Evolutionary conservation across 78 protist species (phyloP).

Genomic region (Diacronema lutheri): DNA sequence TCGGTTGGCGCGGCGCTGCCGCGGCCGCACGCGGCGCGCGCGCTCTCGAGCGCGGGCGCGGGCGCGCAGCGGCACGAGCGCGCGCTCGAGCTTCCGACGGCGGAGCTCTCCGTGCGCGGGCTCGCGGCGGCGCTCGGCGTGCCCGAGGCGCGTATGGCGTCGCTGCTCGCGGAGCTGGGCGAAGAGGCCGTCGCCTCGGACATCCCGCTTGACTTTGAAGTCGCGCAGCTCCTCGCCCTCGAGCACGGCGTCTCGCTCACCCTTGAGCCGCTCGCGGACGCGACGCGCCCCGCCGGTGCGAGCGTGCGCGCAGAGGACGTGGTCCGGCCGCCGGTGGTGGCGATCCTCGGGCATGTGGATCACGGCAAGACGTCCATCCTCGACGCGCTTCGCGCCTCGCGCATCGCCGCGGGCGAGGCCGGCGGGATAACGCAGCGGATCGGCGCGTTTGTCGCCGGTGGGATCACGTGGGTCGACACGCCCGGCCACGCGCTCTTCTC

Average conservation of each 20-base stretch:
- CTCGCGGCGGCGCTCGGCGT: neutral
- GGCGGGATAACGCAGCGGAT: conserved; percentile 95
- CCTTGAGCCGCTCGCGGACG: neutral
- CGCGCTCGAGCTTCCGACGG: too few relatives aligned
- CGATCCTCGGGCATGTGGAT: conserved; percentile 94
- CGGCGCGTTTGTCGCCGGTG: conserved; percentile 44
- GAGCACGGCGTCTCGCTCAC: neutral
- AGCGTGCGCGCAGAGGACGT: too few relatives aligned
- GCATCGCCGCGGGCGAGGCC: conserved; percentile 78
- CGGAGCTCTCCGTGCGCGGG: too few relatives aligned
- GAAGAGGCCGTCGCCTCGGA: neutral
- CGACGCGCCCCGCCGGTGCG: neutral
- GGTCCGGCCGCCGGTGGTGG: conserved; percentile 81
- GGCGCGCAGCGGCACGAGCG: too few relatives aligned
- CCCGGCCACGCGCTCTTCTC: conserved; percentile 83
- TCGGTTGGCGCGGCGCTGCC: too few relatives aligned
- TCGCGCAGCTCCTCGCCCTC: conserved; percentile 8
- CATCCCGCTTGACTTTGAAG: neutral
- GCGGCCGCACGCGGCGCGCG: too few relatives aligned
- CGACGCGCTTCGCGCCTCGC: conserved; percentile 70
- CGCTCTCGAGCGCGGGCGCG: too few relatives aligned
- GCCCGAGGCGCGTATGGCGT: neutral
- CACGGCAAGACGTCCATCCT: conserved; percentile 71
- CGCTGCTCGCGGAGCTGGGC: neutral
- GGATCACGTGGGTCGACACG: conserved; percentile 84